Conservation (phyloP, 441 rosid species). For the Brassica hybrid region DNA sequence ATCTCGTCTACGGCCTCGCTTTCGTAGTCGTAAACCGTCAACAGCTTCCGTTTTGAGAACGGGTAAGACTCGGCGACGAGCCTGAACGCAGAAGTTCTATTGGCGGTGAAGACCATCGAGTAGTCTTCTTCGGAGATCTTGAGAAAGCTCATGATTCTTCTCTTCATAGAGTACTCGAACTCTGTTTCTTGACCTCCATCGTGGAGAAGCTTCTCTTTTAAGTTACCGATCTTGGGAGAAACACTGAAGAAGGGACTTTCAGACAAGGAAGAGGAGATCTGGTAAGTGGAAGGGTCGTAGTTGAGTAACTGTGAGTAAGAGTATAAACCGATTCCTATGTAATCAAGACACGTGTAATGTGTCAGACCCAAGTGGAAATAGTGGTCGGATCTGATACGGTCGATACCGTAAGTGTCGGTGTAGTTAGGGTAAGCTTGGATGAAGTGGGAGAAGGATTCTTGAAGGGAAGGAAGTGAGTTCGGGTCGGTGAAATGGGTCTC, state of each 20-base stretch:
- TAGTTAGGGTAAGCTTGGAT: slow-evolving; percentile 66
- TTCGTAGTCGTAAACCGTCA: slow-evolving; percentile 86
- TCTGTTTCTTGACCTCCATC: slow-evolving; percentile 71
- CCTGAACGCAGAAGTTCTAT: slow-evolving; percentile 86
- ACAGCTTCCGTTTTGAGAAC: slow-evolving; percentile 64
- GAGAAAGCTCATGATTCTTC: slow-evolving; percentile 76
- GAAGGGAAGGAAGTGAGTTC: slow-evolving; percentile 75
- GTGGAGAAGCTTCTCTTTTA: slow-evolving; percentile 79
- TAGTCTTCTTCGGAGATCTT: slow-evolving; percentile 77
- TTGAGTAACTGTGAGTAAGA: slow-evolving; percentile 71
- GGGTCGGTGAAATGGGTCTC: slow-evolving; percentile 71
- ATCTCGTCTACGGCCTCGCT: slow-evolving; percentile 85
- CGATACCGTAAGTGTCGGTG: slow-evolving; percentile 57
- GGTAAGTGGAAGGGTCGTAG: slow-evolving; percentile 51
- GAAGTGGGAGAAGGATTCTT: slow-evolving; percentile 68
- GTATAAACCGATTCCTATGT: slow-evolving; percentile 87
- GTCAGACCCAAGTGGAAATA: slow-evolving; percentile 69
- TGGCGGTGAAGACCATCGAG: slow-evolving; percentile 86
- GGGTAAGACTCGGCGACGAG: slow-evolving; percentile 90
- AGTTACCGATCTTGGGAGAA: slow-evolving; percentile 73
- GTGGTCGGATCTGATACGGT: slow-evolving; percentile 67
- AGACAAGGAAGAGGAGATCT: slow-evolving; percentile 48
- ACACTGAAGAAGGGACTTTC: slow-evolving; percentile 79
- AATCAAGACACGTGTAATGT: slow-evolving; percentile 83
- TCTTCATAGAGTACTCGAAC: slow-evolving; percentile 71